Base-by-base conservation (phyloP, 2,329 filamentous ascomycete species). In the Trichoderma harzianum region DNA sequence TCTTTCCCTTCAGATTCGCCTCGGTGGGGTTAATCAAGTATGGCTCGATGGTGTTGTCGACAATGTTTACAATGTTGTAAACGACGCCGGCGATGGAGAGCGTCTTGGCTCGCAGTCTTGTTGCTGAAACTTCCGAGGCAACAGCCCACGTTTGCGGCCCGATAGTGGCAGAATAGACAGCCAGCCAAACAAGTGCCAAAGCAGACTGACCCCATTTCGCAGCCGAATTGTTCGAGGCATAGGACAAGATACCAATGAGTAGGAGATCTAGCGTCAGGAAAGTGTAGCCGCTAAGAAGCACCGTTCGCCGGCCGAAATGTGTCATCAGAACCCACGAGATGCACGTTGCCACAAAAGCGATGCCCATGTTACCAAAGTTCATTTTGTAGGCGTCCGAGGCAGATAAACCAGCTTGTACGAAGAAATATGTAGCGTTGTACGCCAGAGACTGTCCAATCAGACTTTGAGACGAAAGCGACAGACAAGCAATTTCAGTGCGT, bases 341-440 rank as follows among this genome's bases (percentile, higher is more conserved):
- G 26, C 69, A 69, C 18, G 69, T 73, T 3, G 69, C 69, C 7
- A 72, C 69, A n/a, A 73, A 62, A 6, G 74, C 83, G 80, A 77
- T 84, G 73, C 66, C 80, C 75, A 75, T 84, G 76, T 74, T 81
- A 53, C 71, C 85, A 21, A 86, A 77, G 30, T 82, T 78, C 57
- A 83, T 79, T 55, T 78, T 77, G 74, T 82, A 80, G 14, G 72
- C 69, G 28, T 72, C 70, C 21, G 65, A 69, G 21, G 72, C 63
- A 0, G 79, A 77, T 1, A 79, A 72, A 1, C 82, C 82, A 18
- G 79, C 79, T 21, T 80, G 81, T 39, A 82, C 77, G 70, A 83
- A 84, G 68, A 84, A 83, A 69, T 82, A 83, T 18, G 82, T 83
- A 2, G 81, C 80, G 74, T 83, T 83, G 21, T 80, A 81, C 51